Conservation (phyloP, 2,329 filamentous ascomycete species). For the Orbilia quercus region DNA sequence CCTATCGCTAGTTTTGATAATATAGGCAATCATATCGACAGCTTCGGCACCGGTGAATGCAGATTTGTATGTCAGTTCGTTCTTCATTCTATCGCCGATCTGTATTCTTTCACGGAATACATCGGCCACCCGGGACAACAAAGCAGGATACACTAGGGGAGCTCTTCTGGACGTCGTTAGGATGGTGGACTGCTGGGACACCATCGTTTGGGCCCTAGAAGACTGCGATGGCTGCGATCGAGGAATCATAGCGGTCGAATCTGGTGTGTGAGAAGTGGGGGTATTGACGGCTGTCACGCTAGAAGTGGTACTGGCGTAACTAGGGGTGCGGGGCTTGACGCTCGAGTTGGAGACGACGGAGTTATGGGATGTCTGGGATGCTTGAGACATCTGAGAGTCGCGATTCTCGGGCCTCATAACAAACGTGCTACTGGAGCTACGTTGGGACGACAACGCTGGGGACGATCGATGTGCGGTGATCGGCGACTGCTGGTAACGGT, state of each 20-base stretch:
- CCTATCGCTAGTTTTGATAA: constrained; percentile 95
- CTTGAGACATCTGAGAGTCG: constrained; percentile 53
- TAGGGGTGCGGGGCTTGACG: constrained; percentile 61
- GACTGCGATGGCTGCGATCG: constrained; percentile 28
- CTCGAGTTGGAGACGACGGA: constrained; percentile 63
- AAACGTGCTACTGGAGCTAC: constrained; percentile 57
- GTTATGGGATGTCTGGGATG: constrained; percentile 47
- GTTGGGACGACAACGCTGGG: constrained; percentile 55
- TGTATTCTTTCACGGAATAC: constrained; percentile 90
- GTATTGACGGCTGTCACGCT: constrained; percentile 56
- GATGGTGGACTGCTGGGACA: constrained; percentile 59
- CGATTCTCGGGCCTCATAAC: constrained; percentile 47
- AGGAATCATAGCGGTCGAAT: constrained; percentile 50
- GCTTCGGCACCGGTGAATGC: constrained; percentile 95
- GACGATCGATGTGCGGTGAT: constrained; percentile 43
- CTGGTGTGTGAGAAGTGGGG: constrained; percentile 34
- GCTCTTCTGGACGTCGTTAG: constrained; percentile 66
- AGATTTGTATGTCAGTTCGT: constrained; percentile 96
- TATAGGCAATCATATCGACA: constrained; percentile 93
- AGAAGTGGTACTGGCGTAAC: constrained; percentile 62
- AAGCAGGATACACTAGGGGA: constrained; percentile 90
- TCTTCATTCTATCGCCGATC: constrained; percentile 89
- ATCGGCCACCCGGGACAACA: constrained; percentile 91
- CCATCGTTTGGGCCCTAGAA: constrained; percentile 59
- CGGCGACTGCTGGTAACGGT: constrained; percentile 40